phyloP scores from a whole-genome alignment of 2,329 filamentous ascomycete genomes.

The Apiospora pterosperma region DNA sequence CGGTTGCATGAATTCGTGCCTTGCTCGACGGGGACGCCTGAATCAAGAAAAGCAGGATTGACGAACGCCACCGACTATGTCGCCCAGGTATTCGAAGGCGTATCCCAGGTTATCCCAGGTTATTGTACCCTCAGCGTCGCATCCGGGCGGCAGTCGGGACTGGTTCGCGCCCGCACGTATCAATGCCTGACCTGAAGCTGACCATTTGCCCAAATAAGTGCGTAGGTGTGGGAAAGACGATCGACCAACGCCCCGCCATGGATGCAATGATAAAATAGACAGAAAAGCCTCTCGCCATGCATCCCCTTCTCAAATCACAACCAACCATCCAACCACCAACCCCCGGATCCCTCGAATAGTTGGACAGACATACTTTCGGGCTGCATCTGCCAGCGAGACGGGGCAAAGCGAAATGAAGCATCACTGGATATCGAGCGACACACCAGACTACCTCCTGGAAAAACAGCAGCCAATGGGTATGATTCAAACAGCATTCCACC shows the following conservation, averaged over 20 bases:
- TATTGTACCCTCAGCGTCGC: background rate
- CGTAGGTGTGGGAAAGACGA: background rate
- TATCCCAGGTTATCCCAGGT: background rate
- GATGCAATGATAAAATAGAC: background rate
- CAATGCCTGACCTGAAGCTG: background rate
- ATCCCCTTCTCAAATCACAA: background rate
- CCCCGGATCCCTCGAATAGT: background rate
- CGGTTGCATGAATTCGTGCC: background rate
- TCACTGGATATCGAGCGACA: background rate
- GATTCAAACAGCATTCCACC: constrained; percentile 17
- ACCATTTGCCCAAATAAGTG: background rate
- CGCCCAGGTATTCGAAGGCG: background rate
- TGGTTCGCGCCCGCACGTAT: background rate
- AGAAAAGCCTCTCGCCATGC: background rate
- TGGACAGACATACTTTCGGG: background rate
- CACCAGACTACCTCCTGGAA: background rate
- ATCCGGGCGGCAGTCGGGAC: background rate
- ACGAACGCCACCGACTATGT: background rate
- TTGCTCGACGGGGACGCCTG: background rate
- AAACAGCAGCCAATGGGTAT: background rate
- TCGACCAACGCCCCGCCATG: background rate
- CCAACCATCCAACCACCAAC: background rate
- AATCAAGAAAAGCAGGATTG: background rate
- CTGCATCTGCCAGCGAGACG: background rate
- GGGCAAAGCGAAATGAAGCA: background rate